A percentile compares a stretch with the other conserved stretches of the same genome.
Conservation (phyloP, 345 rosid genomes). For the Dipteronia dyeriana region DNA sequence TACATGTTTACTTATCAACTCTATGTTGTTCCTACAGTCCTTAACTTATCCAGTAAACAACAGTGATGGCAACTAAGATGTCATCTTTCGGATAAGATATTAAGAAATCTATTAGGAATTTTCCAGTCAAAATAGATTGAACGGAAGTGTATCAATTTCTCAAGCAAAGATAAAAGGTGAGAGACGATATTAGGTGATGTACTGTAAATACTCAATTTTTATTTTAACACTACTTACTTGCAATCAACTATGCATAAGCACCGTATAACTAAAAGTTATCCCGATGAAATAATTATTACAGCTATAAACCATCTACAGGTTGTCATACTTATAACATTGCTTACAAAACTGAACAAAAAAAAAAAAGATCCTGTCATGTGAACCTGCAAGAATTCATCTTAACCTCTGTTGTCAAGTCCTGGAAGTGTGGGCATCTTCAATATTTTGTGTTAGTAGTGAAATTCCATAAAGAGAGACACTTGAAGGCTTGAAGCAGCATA, state of each 20-base stretch:
- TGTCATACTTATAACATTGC: neutral
- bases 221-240: neutral
- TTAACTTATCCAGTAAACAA: neutral
- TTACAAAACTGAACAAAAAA: slow-evolving; percentile 4
- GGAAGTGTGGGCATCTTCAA: slow-evolving; percentile 64
- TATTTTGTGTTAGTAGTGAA: slow-evolving; percentile 71
- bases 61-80: neutral
- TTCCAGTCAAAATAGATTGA: neutral
- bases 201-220: neutral
- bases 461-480: slow-evolving; percentile 92
- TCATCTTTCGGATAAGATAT: neutral
- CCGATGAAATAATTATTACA: neutral
- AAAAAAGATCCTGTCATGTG: slow-evolving; percentile 15
- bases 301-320: neutral
- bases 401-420: slow-evolving; percentile 44
- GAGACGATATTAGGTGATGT: neutral
- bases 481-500: slow-evolving; percentile 92
- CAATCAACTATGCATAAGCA: neutral
- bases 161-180: neutral
- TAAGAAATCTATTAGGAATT: neutral
- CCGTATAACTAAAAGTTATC: neutral
- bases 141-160: neutral
- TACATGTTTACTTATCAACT: too few species aligned
- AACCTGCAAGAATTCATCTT: slow-evolving; percentile 34
- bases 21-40: too few species aligned